Percentiles rank a stretch among this genome's conserved stretches.
Conservation (phyloP, 208 protist genomes). For the Crithidia fasciculata region DNA sequence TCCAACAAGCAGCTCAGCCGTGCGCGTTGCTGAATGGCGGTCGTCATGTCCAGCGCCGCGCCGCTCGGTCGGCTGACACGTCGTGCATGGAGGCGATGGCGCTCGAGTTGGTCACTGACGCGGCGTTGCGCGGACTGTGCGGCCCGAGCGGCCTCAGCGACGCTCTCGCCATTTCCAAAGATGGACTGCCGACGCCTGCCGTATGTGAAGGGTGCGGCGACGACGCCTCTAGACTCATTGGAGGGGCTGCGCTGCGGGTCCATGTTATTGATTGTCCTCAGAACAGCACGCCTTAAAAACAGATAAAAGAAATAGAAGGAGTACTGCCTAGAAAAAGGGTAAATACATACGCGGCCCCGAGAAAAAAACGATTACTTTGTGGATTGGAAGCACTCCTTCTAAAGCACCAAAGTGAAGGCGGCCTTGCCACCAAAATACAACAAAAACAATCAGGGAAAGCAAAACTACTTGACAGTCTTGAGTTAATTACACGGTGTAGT, state of each 20-base stretch:
- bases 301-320: neutral
- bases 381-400: too few relatives aligned
- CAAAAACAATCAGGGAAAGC: too few relatives aligned
- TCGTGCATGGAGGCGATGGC: neutral
- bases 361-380: slow-evolving; percentile 1
- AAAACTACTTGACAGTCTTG: too few relatives aligned
- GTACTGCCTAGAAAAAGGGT: neutral
- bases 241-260: neutral
- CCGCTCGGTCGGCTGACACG: neutral
- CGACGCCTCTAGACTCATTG: neutral
- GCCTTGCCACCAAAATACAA: too few relatives aligned
- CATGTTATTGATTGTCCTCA: neutral
- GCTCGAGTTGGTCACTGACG: neutral
- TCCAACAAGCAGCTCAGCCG: slow-evolving; percentile 5
- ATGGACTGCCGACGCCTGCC: slow-evolving; percentile 11
- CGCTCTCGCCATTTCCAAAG: slow-evolving; percentile 1
- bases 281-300: neutral
- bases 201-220: slow-evolving; percentile 22
- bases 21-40: slow-evolving; percentile 8
- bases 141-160: neutral
- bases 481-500: too few relatives aligned
- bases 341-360: neutral
- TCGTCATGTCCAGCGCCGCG: neutral
- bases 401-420: too few relatives aligned
- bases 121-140: neutral